Conservation (phyloP, 2,329 filamentous ascomycete species). For the Ceratocystis lukuohia region DNA sequence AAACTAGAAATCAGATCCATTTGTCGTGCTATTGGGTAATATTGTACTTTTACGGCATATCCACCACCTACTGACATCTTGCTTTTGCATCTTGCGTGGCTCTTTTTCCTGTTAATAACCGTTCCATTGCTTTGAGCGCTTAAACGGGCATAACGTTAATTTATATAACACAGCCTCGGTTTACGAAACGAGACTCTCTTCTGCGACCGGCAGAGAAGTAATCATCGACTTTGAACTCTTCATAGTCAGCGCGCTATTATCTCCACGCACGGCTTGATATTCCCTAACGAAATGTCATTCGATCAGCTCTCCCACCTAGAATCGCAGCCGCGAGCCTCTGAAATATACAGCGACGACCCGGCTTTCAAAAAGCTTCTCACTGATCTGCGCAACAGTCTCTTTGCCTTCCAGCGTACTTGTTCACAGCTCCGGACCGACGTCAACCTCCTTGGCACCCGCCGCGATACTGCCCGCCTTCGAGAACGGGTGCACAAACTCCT, state of each 20-base stretch:
- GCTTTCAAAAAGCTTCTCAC: constrained; percentile 77
- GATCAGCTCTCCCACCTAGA: constrained; percentile 76
- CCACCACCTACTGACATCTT: not conserved
- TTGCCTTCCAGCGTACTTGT: constrained; percentile 78
- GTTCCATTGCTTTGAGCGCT: not conserved
- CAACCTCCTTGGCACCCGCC: constrained; percentile 71
- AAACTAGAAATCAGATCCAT: not conserved
- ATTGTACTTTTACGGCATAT: constrained; percentile 3
- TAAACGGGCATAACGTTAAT: not conserved
- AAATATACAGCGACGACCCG: constrained; percentile 73
- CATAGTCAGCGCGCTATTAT: not conserved
- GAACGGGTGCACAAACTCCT: constrained; percentile 81
- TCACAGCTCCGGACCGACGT: constrained; percentile 74
- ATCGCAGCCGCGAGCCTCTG: constrained; percentile 52
- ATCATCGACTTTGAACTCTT: not conserved
- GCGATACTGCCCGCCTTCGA: constrained; percentile 79
- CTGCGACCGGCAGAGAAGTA: not conserved
- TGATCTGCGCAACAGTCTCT: constrained; percentile 74
- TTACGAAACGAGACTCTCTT: not conserved
- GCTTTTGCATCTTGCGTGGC: not conserved
- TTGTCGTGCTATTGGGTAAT: not conserved
- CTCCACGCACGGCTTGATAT: not conserved
- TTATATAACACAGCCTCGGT: not conserved
- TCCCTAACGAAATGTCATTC: constrained; percentile 59
- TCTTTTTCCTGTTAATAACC: not conserved